Evolutionary conservation across 139 green algal species (phyloP).

Genomic region (Asterochloris sp.): DNA sequence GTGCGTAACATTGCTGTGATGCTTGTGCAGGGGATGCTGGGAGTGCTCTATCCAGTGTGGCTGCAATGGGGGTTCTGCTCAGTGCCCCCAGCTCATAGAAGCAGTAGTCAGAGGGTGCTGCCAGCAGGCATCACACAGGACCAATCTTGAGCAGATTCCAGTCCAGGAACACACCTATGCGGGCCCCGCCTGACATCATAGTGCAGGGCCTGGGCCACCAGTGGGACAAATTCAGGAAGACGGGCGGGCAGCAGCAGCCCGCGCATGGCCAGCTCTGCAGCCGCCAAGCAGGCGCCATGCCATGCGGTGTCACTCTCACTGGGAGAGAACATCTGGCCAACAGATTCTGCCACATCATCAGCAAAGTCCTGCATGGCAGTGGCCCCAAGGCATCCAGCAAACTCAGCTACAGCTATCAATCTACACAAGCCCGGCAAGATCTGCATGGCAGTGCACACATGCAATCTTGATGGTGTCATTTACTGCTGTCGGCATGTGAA

Average conservation of each 20-base stretch:
- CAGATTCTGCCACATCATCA: constrained; percentile 76
- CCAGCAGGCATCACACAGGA: neutral
- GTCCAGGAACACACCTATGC: constrained; percentile 40
- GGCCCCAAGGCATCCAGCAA: too few species aligned
- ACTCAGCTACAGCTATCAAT: too few species aligned
- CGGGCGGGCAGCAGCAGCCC: constrained; percentile 80
- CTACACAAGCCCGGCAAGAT: too few species aligned
- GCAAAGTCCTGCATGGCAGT: constrained; percentile 49
- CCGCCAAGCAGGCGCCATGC: constrained; percentile 93
- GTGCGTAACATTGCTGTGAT: neutral
- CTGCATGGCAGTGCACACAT: too few species aligned
- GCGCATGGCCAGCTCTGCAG: constrained; percentile 91
- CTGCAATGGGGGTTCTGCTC: too few species aligned
- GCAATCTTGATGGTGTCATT: too few species aligned
- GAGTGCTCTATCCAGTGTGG: neutral
- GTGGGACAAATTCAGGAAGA: constrained; percentile 46
- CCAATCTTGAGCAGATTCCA: neutral
- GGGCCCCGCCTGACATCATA: constrained; percentile 90
- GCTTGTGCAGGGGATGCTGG: neutral
- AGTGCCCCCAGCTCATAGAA: too few species aligned
- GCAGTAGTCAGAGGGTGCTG: too few species aligned
- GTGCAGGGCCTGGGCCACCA: constrained; percentile 66
- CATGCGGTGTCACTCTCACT: constrained; percentile 76
- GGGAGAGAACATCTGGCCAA: constrained; percentile 51
- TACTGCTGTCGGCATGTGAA: too few species aligned